Conservation (phyloP, 345 rosid genomes). For the Dipteronia sinensis region DNA sequence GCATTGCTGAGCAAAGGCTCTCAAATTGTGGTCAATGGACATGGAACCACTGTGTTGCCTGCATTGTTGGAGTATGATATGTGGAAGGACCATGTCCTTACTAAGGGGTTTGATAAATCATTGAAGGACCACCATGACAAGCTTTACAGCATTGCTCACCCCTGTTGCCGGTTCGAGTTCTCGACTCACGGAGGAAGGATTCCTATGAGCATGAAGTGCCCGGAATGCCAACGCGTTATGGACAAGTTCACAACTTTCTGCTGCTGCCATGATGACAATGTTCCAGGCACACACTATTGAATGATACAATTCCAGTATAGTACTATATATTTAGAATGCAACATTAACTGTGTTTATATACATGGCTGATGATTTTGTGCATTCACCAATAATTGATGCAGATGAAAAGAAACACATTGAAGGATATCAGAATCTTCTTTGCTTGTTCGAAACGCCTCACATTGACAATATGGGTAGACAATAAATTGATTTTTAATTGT, state of each 20-base stretch:
- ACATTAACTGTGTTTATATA: too few relatives aligned
- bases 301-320: too few relatives aligned
- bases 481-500: too few relatives aligned
- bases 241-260: constrained; percentile 63
- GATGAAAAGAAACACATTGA: too few relatives aligned
- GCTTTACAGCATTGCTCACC: constrained; percentile 46
- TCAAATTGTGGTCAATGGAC: constrained; percentile 53
- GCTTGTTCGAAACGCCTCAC: too few relatives aligned
- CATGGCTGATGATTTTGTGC: too few relatives aligned
- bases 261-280: constrained; percentile 75
- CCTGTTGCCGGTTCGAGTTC: constrained; percentile 80
- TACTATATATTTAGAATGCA: too few relatives aligned
- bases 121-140: constrained; percentile 60
- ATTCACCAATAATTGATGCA: too few relatives aligned
- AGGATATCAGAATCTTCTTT: too few relatives aligned
- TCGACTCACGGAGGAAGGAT: constrained; percentile 53
- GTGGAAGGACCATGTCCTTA: constrained; percentile 61
- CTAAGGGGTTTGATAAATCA: constrained; percentile 61
- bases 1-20: constrained; percentile 75
- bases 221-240: constrained; percentile 76
- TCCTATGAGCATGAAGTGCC: constrained; percentile 72
- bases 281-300: constrained; percentile 9
- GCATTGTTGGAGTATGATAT: constrained; percentile 56
- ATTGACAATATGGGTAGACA: too few relatives aligned
- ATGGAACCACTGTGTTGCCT: constrained; percentile 51